Evolutionary conservation across 352 stramenopile genomes (phyloP).

Genomic region (Pythium plurisporium): DNA sequence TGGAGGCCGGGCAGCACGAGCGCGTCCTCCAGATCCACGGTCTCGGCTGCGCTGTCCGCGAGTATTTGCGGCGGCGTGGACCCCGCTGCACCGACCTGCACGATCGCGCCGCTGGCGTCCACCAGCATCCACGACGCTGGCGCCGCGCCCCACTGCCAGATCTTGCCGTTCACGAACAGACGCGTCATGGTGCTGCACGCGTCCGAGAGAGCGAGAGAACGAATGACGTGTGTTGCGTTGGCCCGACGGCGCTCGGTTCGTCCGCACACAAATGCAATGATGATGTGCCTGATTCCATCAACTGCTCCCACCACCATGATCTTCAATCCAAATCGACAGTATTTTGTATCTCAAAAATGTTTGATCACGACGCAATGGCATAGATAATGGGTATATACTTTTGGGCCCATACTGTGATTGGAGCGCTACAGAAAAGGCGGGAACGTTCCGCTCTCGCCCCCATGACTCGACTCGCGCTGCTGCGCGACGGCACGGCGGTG

Average conservation of each 20-base stretch:
- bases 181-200: constrained; percentile 17
- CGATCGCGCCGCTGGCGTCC: constrained; percentile 38
- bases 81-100: constrained; percentile 27
- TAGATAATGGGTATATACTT: not conserved
- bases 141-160: constrained; percentile 55
- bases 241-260: too few species aligned
- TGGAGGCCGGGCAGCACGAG: constrained; percentile 84
- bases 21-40: constrained; percentile 43
- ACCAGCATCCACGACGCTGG: constrained; percentile 57
- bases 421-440: too few species aligned
- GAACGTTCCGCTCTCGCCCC: too few species aligned
- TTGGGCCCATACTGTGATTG: too few species aligned
- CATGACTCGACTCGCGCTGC: constrained; percentile 33
- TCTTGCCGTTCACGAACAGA: constrained; percentile 55
- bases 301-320: constrained; percentile 3
- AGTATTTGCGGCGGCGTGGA: constrained; percentile 10
- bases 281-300: constrained; percentile 4
- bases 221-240: too few species aligned
- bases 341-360: not conserved
- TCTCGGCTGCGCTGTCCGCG: constrained; percentile 8
- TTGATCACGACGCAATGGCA: not conserved
- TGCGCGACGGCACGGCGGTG: constrained; percentile 45
- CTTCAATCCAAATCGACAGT: not conserved
- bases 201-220: too few species aligned
- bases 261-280: constrained; percentile 1